These are phyloP conservation scores for Serendipita vermifera DNA, from an alignment of 768 basidiomycete species.

Conservation along the genomic window DNA sequence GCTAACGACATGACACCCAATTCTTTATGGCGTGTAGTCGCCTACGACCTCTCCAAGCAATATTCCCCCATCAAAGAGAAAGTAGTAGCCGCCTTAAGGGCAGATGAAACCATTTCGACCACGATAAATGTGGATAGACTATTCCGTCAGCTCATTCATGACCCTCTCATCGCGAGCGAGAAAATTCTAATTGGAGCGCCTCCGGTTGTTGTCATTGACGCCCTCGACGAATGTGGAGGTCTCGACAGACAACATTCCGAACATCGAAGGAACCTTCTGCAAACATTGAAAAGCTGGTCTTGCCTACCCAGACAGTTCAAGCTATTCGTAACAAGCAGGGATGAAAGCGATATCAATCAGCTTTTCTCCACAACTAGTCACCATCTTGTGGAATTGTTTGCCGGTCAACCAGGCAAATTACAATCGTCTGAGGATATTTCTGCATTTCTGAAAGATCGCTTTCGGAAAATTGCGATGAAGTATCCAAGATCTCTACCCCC, in stretches of 20 bases:
- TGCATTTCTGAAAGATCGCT: slow-evolving; percentile 15
- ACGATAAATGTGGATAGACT: slow-evolving; percentile 14
- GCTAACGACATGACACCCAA: background rate
- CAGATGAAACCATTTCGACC: slow-evolving; percentile 14
- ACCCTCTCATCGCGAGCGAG: slow-evolving; percentile 14
- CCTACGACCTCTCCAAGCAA: slow-evolving; percentile 17
- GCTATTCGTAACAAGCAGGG: slow-evolving; percentile 21
- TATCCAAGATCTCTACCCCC: slow-evolving; percentile 14
- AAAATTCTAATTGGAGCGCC: background rate
- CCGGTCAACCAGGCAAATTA: slow-evolving; percentile 13
- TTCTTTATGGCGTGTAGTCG: slow-evolving; percentile 10
- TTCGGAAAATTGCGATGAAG: slow-evolving; percentile 15
- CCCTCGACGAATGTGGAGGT: slow-evolving; percentile 24
- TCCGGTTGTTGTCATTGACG: slow-evolving; percentile 23
- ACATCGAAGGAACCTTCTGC: slow-evolving; percentile 17
- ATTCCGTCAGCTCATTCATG: slow-evolving; percentile 18
- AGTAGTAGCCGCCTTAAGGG: slow-evolving; percentile 15
- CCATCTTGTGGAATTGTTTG: slow-evolving; percentile 16
- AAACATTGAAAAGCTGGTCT: slow-evolving; percentile 18
- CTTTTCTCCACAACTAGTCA: slow-evolving; percentile 14
- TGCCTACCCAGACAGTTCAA: slow-evolving; percentile 18
- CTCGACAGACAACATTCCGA: slow-evolving; percentile 9
- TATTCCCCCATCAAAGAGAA: slow-evolving; percentile 8
- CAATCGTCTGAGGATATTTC: slow-evolving; percentile 20
- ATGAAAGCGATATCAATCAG: slow-evolving; percentile 15